A percentile compares a stretch with the other conserved stretches of the same genome.
Evolutionary conservation across 164 flowering plant species (phyloP).

Genomic region (Sextonia rubra): DNA sequence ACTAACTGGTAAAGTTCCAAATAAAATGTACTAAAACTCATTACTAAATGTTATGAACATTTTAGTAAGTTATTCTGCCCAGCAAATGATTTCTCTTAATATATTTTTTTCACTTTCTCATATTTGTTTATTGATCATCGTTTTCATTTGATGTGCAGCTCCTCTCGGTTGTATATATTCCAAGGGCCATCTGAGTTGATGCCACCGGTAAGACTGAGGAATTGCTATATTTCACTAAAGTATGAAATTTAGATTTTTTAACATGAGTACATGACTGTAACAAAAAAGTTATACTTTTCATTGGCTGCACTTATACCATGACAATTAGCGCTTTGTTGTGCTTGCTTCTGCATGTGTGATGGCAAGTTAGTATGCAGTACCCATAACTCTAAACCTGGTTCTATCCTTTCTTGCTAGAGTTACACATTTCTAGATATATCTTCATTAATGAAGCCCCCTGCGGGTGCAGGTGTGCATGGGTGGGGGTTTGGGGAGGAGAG

Average conservation of each 20-base stretch:
- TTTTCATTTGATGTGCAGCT: constrained; percentile 40
- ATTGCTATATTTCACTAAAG: not conserved
- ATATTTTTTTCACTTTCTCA: not conserved
- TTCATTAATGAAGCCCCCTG: no score
- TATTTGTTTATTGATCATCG: constrained; percentile 4
- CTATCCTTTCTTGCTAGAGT: no score
- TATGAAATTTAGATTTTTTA: not conserved
- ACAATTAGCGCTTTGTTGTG: not conserved
- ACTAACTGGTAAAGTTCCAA: not conserved
- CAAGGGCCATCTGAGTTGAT: constrained; percentile 95
- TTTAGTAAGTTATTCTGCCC: not conserved
- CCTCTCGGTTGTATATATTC: constrained; percentile 84
- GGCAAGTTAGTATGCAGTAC: not conserved
- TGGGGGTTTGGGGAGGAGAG: no score
- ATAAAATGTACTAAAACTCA: not conserved
- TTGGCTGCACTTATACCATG: no score
- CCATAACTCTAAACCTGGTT: not conserved
- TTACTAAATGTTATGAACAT: not conserved
- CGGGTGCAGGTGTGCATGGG: no score
- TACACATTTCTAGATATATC: no score
- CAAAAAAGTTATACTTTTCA: not conserved
- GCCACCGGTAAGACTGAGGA: constrained; percentile 63
- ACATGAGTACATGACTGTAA: not conserved
- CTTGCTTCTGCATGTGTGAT: not conserved
- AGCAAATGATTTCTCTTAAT: not conserved